These are phyloP conservation scores for Hydrangea macrophylla DNA, from an alignment of 148 eudicot species.

Conservation along the genomic window DNA sequence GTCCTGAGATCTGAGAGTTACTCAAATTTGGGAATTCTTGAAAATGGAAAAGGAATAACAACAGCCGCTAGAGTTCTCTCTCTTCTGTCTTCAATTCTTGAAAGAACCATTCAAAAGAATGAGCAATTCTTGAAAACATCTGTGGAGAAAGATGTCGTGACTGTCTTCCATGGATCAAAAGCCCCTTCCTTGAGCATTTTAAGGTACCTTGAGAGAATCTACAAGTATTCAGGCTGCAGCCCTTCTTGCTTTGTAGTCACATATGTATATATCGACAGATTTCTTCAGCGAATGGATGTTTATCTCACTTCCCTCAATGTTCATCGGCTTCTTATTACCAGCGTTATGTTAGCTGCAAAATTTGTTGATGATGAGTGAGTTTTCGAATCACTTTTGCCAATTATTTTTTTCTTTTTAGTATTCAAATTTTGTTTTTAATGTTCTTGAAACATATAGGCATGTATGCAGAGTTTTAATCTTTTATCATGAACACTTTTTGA, in stretches of 20 bases:
- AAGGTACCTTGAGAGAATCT: conserved; percentile 37
- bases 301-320: conserved; percentile 38
- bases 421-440: no score
- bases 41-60: conserved; percentile 13
- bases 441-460: no score
- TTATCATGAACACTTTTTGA: no score
- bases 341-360: conserved; percentile 43
- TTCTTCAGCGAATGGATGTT: conserved; percentile 15
- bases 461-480: no score
- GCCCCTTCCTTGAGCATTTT: conserved; percentile 39
- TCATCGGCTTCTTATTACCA: conserved; percentile 50
- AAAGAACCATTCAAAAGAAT: conserved; percentile 33
- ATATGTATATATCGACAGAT: conserved; percentile 37
- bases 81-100: conserved; percentile 31
- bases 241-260: conserved; percentile 53
- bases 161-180: conserved; percentile 46
- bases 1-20: conserved; percentile 17
- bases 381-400: background rate
- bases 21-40: conserved; percentile 25
- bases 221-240: conserved; percentile 48
- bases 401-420: background rate
- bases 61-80: conserved; percentile 33
- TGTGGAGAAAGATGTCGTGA: conserved; percentile 22
- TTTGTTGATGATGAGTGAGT: conserved; percentile 54
- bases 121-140: conserved; percentile 30